Base-by-base conservation (phyloP, 1,284 basidiomycete species). In the Hortiboletus rubellus region DNA sequence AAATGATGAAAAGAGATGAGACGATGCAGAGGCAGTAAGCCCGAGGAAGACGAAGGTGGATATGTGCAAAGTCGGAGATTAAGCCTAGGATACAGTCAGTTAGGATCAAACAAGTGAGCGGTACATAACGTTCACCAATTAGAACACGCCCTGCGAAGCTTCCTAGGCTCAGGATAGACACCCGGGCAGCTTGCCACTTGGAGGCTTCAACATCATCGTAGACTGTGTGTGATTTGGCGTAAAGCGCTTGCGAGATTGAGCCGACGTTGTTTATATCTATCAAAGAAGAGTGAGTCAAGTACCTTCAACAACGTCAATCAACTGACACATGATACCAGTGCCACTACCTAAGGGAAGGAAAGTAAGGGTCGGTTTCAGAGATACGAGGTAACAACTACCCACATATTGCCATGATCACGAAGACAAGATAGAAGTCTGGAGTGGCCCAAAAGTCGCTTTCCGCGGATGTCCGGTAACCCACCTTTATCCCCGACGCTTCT, bases 251-350 rank as follows among this genome's bases (percentile, higher is more conserved):
- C 0, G 94, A 86, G 70, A 97, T 93, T 0, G 90, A 89, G n/a
- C 94, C 94, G 24, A 94, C 93, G 64, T 98, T 98, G 75, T 96
- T 96, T 76, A 97, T 97, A 66, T 91, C 89, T 92, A n/a, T n/a
- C n/a, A n/a, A 62, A 33, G 47, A 34, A 50, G 24, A 24, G 44
- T 54, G 12, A 55, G 48, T 33, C 9, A 1, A 1, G 24, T 3
- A 11, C 3, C 3, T 10, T 18, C 11, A 7, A 30, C 7, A 15
- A 45, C 27, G 27, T 38, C 30, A 33, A 43, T 38, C 9, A n/a
- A 74, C 86, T 58, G 69, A 91, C 89, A 96, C 87, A 95, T 92
- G 34, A 98, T 65, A 0, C 95, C 94, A 2, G 90, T 93, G 14
- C 95, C 95, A 59, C 87, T 88, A 58, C 96, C 91, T 92, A 58